phyloP scores from a whole-genome alignment of 2,329 filamentous ascomycete species.

The Chrysoporthe puriensis region DNA sequence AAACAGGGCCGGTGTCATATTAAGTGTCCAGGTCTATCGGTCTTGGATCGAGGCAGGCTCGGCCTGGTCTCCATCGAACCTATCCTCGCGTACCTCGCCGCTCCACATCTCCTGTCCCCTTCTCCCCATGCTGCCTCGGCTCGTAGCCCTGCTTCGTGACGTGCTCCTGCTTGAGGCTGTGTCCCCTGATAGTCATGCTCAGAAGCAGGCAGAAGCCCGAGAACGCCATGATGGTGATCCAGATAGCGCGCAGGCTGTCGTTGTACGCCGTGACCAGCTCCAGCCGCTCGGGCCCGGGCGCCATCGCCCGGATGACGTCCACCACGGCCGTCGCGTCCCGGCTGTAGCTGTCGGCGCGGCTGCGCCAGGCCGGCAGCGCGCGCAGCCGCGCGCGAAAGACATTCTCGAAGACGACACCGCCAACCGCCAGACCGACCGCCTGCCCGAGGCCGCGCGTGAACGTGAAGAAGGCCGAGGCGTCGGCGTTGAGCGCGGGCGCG shows the following conservation, averaged over 20 bases:
- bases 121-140: conserved; percentile 24
- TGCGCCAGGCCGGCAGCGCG: conserved; percentile 50
- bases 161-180: conserved; percentile 40
- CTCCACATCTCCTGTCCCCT: conserved; percentile 12
- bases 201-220: conserved; percentile 34
- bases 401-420: conserved; percentile 73
- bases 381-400: conserved; percentile 56
- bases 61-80: too few relatives aligned
- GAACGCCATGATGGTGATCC: conserved; percentile 39
- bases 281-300: conserved; percentile 34
- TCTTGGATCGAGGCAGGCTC: too few relatives aligned
- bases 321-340: conserved; percentile 63
- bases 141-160: conserved; percentile 36
- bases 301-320: conserved; percentile 59
- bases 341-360: conserved; percentile 49
- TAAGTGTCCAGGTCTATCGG: too few relatives aligned
- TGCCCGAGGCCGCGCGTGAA: conserved; percentile 70
- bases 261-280: conserved; percentile 40
- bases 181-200: conserved; percentile 37
- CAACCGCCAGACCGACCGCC: conserved; percentile 66
- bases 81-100: background rate
- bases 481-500: conserved; percentile 47
- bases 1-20: too few relatives aligned
- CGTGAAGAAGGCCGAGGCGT: conserved; percentile 67
- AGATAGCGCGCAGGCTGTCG: conserved; percentile 40